Base-by-base conservation (phyloP, 805 yeast species). In the Hanseniaspora mollemarum region DNA sequence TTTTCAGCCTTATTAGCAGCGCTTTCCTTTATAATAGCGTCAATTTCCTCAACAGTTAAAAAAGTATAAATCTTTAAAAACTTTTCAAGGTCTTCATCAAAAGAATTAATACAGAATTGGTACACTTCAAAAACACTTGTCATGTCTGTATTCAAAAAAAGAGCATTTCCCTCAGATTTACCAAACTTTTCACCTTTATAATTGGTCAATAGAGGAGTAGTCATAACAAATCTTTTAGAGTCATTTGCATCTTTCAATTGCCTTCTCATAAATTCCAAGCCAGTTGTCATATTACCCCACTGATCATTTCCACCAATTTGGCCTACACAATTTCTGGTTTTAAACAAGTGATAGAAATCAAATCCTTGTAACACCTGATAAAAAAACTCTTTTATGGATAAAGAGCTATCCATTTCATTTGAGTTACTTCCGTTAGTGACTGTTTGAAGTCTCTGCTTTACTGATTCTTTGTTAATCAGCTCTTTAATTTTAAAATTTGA, bases 221-320 rank as follows among this genome's bases (percentile, higher is more conserved):
- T 92, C 42, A 92, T 57, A 0, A 96, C 97, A 63, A 67, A 84
- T 32, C 60, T 52, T 13, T 61, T 59, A 8, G 60, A 54, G 53
- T 64, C 64, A 58, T 57, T 64, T 25, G 84, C 62, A n/a, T 40
- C 45, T 18, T 39, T 28, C 2, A 26, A 2, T 18, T 48, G 51
- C 55, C 95, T 69, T 1, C 81, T 71, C 36, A 88, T 87, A 53
- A 92, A 71, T 59, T 92, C 98, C 36, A 85, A 76, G 0, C 98
- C 98, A 0, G 97, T 96, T 1, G 94, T 86, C 53, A 92, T 92
- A 60, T 92, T 92, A 1, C 98, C 98, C 87, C 96, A 92, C 66
- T 92, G 98, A 63, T 92, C 98, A 61, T 84, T 87, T 5, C 98
- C 98, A 22, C 98, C 98, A 32, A 84, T 80, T 67, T 92, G 97